A percentile compares a stretch with the other conserved stretches of the same genome.
Conservation (phyloP, 805 yeast genomes). For the Barnettozyma californica region DNA sequence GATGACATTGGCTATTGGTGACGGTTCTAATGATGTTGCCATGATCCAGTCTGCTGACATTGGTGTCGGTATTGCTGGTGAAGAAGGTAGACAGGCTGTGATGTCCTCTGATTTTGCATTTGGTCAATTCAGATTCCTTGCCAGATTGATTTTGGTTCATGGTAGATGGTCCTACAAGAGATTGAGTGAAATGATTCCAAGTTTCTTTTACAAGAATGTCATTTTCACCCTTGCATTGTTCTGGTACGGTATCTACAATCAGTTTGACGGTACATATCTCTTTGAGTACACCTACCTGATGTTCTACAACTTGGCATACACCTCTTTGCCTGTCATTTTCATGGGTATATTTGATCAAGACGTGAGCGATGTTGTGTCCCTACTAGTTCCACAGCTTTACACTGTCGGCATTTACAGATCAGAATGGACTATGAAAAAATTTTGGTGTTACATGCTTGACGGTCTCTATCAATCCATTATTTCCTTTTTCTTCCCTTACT, state of each 20-base stretch:
- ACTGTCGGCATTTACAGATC: constrained; percentile 63
- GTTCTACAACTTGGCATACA: constrained; percentile 79
- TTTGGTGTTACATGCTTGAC: constrained; percentile 70
- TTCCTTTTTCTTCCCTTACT: constrained; percentile 70
- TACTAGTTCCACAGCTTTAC: constrained; percentile 72
- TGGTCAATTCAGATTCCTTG: constrained; percentile 73
- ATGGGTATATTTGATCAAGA: constrained; percentile 80
- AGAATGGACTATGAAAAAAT: constrained; percentile 68
- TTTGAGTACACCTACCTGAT: constrained; percentile 74
- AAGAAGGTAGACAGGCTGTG: constrained; percentile 85
- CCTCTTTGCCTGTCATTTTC: constrained; percentile 75
- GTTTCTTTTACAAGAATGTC: constrained; percentile 75
- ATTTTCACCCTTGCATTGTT: constrained; percentile 68
- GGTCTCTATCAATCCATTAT: constrained; percentile 72
- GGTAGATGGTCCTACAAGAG: constrained; percentile 87
- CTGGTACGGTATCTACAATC: constrained; percentile 72
- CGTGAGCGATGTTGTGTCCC: constrained; percentile 61
- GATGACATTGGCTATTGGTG: constrained; percentile 85
- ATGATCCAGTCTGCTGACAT: constrained; percentile 87
- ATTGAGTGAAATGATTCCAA: constrained; percentile 77
- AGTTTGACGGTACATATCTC: constrained; percentile 76
- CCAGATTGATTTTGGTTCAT: constrained; percentile 64
- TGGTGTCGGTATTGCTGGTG: constrained; percentile 89
- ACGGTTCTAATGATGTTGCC: constrained; percentile 86
- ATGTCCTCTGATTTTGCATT: constrained; percentile 86